Evolutionary conservation across 768 basidiomycete genomes (phyloP).

Genomic region (Suillus discolor): DNA sequence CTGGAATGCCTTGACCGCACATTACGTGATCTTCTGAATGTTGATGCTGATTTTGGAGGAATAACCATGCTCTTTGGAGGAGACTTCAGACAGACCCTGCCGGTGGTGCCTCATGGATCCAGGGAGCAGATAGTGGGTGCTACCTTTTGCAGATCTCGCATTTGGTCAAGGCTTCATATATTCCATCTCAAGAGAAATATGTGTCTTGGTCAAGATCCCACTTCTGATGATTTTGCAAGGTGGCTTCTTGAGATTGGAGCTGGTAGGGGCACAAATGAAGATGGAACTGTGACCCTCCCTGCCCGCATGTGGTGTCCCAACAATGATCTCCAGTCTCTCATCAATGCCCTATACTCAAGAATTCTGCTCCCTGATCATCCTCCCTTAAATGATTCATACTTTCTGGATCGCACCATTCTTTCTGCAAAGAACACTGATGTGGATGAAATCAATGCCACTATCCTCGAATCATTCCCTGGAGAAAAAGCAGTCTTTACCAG

Average conservation of each 20-base stretch:
- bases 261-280: constrained; percentile 25
- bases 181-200: constrained; percentile 44
- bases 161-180: constrained; percentile 40
- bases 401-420: constrained; percentile 34
- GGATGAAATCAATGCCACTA: constrained; percentile 32
- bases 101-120: constrained; percentile 41
- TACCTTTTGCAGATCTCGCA: constrained; percentile 34
- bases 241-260: constrained; percentile 42
- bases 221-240: constrained; percentile 34
- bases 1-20: constrained; percentile 44
- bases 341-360: constrained; percentile 25
- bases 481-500: constrained; percentile 24
- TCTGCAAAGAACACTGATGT: constrained; percentile 32
- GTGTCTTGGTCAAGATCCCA: constrained; percentile 34
- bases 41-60: constrained; percentile 43
- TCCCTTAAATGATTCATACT: constrained; percentile 26
- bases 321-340: constrained; percentile 2
- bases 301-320: constrained; percentile 23
- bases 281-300: constrained; percentile 27
- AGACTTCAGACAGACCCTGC: constrained; percentile 50
- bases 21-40: constrained; percentile 34
- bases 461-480: constrained; percentile 27
- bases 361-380: constrained; percentile 15
- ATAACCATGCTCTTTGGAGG: constrained; percentile 45
- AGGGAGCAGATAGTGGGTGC: constrained; percentile 41